These are phyloP conservation scores for Elongisporangium prolatum DNA, from an alignment of 352 stramenopile genomes.

Conservation along the genomic window DNA sequence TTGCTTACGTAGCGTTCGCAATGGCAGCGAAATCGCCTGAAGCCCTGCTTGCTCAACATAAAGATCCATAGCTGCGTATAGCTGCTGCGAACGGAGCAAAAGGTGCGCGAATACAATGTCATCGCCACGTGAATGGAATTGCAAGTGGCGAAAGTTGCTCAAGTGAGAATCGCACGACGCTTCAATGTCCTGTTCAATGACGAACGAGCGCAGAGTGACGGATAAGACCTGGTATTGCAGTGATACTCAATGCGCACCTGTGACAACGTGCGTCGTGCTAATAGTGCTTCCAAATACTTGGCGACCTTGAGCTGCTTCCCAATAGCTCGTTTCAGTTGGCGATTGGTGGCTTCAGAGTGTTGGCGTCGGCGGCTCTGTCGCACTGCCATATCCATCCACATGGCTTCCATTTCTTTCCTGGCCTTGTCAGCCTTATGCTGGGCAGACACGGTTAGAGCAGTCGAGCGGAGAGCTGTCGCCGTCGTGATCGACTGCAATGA, in stretches of 20 bases:
- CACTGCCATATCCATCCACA: not conserved
- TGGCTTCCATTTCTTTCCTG: not conserved
- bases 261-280: not conserved
- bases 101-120: not conserved
- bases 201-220: too few relatives aligned
- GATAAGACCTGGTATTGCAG: not conserved
- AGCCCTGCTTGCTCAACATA: not conserved
- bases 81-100: not conserved
- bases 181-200: not conserved
- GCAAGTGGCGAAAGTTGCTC: not conserved
- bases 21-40: not conserved
- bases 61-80: not conserved
- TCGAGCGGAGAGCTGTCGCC: not conserved
- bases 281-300: not conserved
- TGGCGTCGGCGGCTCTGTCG: not conserved
- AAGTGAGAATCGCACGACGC: not conserved
- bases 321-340: not conserved
- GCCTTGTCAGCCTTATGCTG: not conserved
- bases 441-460: not conserved
- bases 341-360: not conserved
- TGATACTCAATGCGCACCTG: not conserved
- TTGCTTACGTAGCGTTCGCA: not conserved
- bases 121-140: not conserved
- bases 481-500: not conserved
- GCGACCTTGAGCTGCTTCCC: not conserved